Evolutionary conservation across 2,329 filamentous ascomycete species (phyloP), one percentile per base, ranked within the genome.

Genomic region (Xylaria sp.): DNA sequence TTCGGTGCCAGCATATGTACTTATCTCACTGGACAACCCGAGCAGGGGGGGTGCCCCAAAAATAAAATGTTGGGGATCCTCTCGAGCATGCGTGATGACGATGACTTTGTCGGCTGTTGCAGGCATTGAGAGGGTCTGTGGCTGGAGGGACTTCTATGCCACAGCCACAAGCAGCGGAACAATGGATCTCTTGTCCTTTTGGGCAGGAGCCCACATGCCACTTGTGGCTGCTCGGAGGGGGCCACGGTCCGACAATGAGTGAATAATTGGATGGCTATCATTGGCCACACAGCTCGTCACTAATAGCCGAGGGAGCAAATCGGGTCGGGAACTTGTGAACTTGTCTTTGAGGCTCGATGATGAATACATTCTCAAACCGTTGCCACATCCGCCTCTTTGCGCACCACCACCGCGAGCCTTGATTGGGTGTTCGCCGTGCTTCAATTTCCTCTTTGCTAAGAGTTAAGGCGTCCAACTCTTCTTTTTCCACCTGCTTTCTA

Each of bases 241-340:
- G n/a, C 59, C 31, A 73, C 7, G 67, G 68, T 2, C 73, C 73
- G 74, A 26, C 13, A 20, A 48, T 72, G 73, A 74, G 75, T 76
- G 75, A 77, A 75, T 77, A 77, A 77, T 77, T 73, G 71, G 57
- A 66, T 63, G 58, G 67, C 64, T 73, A 54, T 74, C 69, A 77
- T 77, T 77, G 76, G 75, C 42, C 58, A 68, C 70, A 63, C 58
- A 48, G 56, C 62, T 71, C n/a, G 9, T 68, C 66, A 49, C 58
- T 51, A 74, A 74, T 76, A 77, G 69, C 74, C 74, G 76, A 77
- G 74, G 74, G 73, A 74, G 68, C 71, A 72, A 76, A 71, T 68
- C 72, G 74, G 76, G 70, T 73, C 70, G 73, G 74, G 44, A 59
- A 49, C 53, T 65, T 40, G 65, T 49, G 46, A 63, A 59, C 28